These are phyloP conservation scores for Gossypium mustelinum DNA, from an alignment of 345 rosid genomes.

Conservation along the genomic window DNA sequence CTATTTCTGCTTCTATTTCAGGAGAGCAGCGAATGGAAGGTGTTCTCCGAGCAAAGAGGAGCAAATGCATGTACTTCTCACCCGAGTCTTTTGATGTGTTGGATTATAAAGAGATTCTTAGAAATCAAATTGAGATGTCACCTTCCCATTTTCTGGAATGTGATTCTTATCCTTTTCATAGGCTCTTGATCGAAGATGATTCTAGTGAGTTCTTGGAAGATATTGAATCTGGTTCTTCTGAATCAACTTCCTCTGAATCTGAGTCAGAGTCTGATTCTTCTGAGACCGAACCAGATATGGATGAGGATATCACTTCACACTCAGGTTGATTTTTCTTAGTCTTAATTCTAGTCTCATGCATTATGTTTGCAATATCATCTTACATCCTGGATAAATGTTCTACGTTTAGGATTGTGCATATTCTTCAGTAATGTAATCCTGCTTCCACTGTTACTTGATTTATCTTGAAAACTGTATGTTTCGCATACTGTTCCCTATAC, in stretches of 20 bases:
- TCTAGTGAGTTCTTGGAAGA: conserved; percentile 54
- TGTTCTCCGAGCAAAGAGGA: conserved; percentile 57
- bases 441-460: background rate
- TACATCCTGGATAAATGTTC: background rate
- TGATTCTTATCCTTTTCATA: conserved; percentile 36
- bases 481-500: background rate
- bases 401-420: background rate
- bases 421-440: background rate
- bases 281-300: conserved; percentile 78
- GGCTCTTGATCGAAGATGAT: conserved; percentile 41
- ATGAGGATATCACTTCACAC: conserved; percentile 52
- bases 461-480: background rate
- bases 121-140: conserved; percentile 38
- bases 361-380: conserved; percentile 9
- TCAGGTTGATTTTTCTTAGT: conserved; percentile 50
- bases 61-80: conserved; percentile 46
- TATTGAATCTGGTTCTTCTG: conserved; percentile 54
- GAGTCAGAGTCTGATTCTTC: conserved; percentile 69
- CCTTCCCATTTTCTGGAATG: conserved; percentile 41
- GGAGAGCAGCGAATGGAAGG: conserved; percentile 50
- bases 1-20: conserved; percentile 38
- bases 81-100: conserved; percentile 42
- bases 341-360: background rate
- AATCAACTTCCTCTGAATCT: conserved; percentile 45
- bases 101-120: conserved; percentile 51